These are phyloP conservation scores for Fusarium albosuccineum DNA, from an alignment of 2,329 filamentous ascomycete species.

Conservation along the genomic window DNA sequence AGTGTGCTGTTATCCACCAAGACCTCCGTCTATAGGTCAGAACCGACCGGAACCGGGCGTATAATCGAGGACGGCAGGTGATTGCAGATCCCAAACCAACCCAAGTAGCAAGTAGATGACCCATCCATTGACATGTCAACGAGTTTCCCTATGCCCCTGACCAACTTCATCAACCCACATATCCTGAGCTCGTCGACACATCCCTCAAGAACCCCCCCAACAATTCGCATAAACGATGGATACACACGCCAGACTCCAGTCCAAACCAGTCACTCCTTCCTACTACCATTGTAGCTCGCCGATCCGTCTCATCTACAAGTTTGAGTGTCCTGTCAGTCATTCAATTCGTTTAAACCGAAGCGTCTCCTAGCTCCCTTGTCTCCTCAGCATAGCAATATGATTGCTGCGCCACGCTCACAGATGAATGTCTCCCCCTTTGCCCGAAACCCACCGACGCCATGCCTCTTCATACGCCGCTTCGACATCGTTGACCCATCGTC, in stretches of 20 bases:
- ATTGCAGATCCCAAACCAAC: slow-evolving; percentile 4
- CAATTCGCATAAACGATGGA: slow-evolving; percentile 11
- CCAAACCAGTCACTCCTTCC: slow-evolving; percentile 12
- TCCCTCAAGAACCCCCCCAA: slow-evolving; percentile 3
- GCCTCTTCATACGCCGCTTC: slow-evolving; percentile 90
- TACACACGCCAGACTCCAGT: slow-evolving; percentile 26
- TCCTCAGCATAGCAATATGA: slow-evolving; percentile 1
- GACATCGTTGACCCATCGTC: slow-evolving; percentile 89
- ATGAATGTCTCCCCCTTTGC: slow-evolving; percentile 93
- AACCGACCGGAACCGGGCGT: slow-evolving; percentile 11
- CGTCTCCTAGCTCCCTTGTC: slow-evolving; percentile 1
- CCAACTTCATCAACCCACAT: neutral
- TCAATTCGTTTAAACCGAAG: slow-evolving; percentile 7
- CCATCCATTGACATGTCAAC: slow-evolving; percentile 8
- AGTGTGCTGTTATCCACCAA: slow-evolving; percentile 17
- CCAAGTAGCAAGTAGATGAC: slow-evolving; percentile 15
- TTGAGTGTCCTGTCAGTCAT: slow-evolving; percentile 10
- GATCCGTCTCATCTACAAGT: slow-evolving; percentile 20
- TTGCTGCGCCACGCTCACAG: slow-evolving; percentile 57
- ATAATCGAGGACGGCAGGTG: slow-evolving; percentile 3
- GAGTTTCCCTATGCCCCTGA: neutral
- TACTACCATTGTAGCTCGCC: slow-evolving; percentile 18
- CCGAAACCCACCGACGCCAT: slow-evolving; percentile 88
- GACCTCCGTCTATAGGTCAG: slow-evolving; percentile 13
- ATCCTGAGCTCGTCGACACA: slow-evolving; percentile 5